Percentiles rank a stretch among this genome's conserved stretches.
Evolutionary conservation across 805 yeast species (phyloP).

Genomic region (Wickerhamomyces queroliae): DNA sequence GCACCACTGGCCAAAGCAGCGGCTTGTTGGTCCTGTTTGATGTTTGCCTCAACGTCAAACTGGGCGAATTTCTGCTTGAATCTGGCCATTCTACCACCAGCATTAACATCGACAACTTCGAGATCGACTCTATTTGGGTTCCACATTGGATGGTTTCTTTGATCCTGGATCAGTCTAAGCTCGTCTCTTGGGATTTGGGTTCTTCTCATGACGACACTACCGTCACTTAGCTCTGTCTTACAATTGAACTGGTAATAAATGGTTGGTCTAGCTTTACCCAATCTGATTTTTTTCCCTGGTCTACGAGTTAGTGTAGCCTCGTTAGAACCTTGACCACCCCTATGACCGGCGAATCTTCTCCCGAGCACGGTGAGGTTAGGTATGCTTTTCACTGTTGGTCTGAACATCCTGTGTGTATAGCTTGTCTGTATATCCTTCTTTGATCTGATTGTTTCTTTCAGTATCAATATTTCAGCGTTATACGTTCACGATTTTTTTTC

Average conservation of each 20-base stretch:
- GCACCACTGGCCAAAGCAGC: conserved; percentile 2
- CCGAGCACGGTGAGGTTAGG: not conserved
- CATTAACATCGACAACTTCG: conserved; percentile 69
- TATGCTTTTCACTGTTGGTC: not conserved
- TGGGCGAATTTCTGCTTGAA: conserved; percentile 63
- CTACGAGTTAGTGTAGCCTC: conserved; percentile 35
- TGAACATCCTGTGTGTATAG: not conserved
- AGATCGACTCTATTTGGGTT: conserved; percentile 80
- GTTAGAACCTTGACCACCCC: not conserved
- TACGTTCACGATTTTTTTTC: not conserved
- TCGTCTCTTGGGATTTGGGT: conserved; percentile 88
- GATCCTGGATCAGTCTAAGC: conserved; percentile 80
- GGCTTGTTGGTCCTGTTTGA: conserved; percentile 13
- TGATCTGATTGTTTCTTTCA: too few species aligned
- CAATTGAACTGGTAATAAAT: conserved; percentile 88
- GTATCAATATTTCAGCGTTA: too few species aligned
- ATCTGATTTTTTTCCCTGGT: conserved; percentile 60
- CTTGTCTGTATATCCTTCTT: too few species aligned
- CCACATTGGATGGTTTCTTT: conserved; percentile 83
- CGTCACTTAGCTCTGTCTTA: conserved; percentile 87
- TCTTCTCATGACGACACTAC: conserved; percentile 78
- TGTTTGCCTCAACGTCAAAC: conserved; percentile 35
- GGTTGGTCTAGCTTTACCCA: conserved; percentile 91
- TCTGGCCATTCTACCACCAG: conserved; percentile 73
- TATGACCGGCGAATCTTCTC: not conserved